A percentile compares a stretch with the other conserved stretches of the same genome.
Evolutionary conservation across 2,329 filamentous ascomycete species (phyloP).

Genomic region (Lachnellula cervina): DNA sequence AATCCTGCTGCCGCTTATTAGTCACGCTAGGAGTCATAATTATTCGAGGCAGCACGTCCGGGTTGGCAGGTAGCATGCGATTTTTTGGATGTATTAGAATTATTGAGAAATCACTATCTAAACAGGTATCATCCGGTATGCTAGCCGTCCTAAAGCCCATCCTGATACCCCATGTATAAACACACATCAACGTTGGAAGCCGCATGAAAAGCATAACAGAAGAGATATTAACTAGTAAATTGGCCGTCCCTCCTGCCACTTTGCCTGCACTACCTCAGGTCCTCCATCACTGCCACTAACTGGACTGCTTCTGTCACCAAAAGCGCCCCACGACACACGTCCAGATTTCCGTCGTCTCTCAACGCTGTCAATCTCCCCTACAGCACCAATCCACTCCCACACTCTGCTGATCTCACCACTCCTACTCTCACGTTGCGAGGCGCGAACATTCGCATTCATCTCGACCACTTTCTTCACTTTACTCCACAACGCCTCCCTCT

Average conservation of each 20-base stretch:
- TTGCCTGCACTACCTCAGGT: constrained; percentile 19
- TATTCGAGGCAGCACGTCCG: no score
- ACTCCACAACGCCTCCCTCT: constrained; percentile 79
- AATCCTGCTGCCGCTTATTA: no score
- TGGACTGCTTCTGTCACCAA: constrained; percentile 24
- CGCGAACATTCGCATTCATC: constrained; percentile 87
- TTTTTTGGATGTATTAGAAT: no score
- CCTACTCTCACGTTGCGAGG: constrained; percentile 60
- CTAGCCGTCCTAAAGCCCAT: neutral
- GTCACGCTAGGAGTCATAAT: no score
- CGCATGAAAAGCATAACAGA: neutral
- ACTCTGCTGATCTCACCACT: constrained; percentile 62
- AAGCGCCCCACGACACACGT: constrained; percentile 35
- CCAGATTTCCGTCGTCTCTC: constrained; percentile 45
- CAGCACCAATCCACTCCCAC: constrained; percentile 66
- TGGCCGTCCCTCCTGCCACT: constrained; percentile 31
- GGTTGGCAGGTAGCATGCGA: no score
- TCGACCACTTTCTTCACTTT: constrained; percentile 82
- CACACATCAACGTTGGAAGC: neutral
- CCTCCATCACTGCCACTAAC: constrained; percentile 25
- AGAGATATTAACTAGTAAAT: constrained; percentile 26
- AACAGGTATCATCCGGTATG: neutral
- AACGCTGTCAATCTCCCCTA: constrained; percentile 33
- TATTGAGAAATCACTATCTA: neutral
- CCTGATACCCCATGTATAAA: neutral